A percentile compares a stretch with the other conserved stretches of the same genome.
phyloP scores from a whole-genome alignment of 345 rosid species.

The Angophora floribunda region DNA sequence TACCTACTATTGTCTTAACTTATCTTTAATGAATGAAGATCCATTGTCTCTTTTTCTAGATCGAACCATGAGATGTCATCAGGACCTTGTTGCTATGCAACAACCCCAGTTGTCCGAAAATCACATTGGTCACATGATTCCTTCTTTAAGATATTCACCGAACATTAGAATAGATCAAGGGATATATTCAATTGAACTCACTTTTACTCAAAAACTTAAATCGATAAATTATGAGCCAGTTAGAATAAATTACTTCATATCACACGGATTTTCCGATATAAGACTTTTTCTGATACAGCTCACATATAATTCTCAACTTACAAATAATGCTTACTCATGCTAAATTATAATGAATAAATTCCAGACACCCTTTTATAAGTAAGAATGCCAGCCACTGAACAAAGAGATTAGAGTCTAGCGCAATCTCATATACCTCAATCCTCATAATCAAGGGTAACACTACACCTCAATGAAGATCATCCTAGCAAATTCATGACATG shows the following conservation, averaged over 20 bases:
- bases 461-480: background rate
- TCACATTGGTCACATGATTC: background rate
- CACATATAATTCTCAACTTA: background rate
- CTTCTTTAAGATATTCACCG: background rate
- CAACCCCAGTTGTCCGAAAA: background rate
- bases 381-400: background rate
- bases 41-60: background rate
- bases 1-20: background rate
- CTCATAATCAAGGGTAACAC: background rate
- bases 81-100: background rate
- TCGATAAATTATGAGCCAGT: rapidly evolving
- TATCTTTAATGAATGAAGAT: background rate
- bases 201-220: background rate
- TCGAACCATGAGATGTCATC: background rate
- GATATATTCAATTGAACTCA: background rate
- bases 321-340: background rate
- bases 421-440: background rate
- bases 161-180: no score
- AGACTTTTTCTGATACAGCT: background rate
- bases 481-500: background rate
- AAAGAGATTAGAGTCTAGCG: background rate
- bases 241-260: background rate
- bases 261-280: rapidly evolving
- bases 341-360: background rate
- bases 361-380: background rate